These are phyloP conservation scores for Umbellularia californica DNA, from an alignment of 164 flowering plant species.

Conservation along the genomic window DNA sequence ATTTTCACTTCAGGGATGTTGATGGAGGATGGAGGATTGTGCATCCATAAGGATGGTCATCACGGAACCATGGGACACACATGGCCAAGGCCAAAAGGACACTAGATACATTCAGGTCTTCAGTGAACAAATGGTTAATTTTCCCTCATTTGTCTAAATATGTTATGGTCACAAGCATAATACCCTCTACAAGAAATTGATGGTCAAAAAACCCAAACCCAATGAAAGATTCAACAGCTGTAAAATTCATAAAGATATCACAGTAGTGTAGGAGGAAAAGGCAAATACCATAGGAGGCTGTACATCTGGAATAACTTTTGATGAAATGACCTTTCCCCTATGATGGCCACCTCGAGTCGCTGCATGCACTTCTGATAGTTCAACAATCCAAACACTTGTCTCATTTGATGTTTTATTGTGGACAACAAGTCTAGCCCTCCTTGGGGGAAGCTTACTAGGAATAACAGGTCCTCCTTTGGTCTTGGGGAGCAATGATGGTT, in stretches of 20 bases:
- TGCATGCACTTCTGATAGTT: constrained; percentile 85
- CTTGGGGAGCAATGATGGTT: constrained; percentile 75
- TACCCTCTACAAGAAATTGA: not conserved
- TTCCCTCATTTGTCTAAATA: not conserved
- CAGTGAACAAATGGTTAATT: not conserved
- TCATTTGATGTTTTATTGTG: constrained; percentile 79
- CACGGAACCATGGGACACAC: not conserved
- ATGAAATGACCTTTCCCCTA: constrained; percentile 82
- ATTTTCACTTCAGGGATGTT: too few species aligned
- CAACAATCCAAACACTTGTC: constrained; percentile 83
- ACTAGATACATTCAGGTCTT: not conserved
- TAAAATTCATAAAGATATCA: not conserved
- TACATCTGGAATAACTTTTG: constrained; percentile 76
- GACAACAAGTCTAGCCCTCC: constrained; percentile 76
- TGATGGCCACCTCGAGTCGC: constrained; percentile 94
- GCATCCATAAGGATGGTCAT: too few species aligned
- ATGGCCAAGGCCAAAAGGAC: not conserved
- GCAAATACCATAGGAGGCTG: constrained; percentile 87
- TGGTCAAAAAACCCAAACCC: not conserved
- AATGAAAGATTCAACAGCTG: not conserved
- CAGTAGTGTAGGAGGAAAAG: not conserved
- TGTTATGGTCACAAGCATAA: not conserved
- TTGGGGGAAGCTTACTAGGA: constrained; percentile 81
- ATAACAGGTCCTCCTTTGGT: constrained; percentile 81
- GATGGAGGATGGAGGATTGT: too few species aligned